Base-by-base conservation (phyloP, 352 stramenopile genomes). In the Phytopythium aichiense region DNA sequence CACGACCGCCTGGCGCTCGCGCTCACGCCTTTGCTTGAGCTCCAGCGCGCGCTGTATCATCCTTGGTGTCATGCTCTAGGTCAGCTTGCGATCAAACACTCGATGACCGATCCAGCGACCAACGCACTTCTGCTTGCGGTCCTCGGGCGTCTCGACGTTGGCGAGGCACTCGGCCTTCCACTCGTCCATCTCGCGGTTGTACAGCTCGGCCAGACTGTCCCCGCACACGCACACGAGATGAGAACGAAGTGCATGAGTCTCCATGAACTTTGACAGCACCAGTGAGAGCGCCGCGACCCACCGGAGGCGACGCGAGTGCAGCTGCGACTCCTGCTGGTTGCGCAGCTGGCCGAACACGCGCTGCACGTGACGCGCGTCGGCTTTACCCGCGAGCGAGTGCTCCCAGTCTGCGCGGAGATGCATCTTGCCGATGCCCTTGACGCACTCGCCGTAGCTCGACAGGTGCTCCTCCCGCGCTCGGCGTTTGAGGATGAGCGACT, bases 11-110 rank as follows among this genome's bases (percentile, higher is more conserved):
- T 64, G 69, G 16, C 82, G 71, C 25, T 91, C 84, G 18, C 61
- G 71, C 48, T 94, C 84, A 33, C 84, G 79, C 13, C 76, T 68
- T 12, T 81, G 65, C 57, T 92, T 92, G 25, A 94, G 75, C 58
- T 88, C 84, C 40, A 89, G 58, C 13, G 84, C 84, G 4, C 82
- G 72, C 35, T 87, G 73, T 38, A 94, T 90, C 84, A 94, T 94
- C 5, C 81, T 88, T 49, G 2, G 23, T 7, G 20, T 43, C 12
- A 28, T 25, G 45, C 13, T 15, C n/a, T 7, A n/a, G 20, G 22
- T 25, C 1, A 23, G 22, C 2, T 22, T 7, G 18, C 13, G 12
- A 22, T 35, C 37, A 45, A 20, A 33, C 7, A 33, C 15, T 18
- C 33, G n/a, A 50, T 51, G 20, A 37, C 35, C 38, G 15, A 13